phyloP scores from a whole-genome alignment of 331 rosid genomes.

The Arachis monticola region DNA sequence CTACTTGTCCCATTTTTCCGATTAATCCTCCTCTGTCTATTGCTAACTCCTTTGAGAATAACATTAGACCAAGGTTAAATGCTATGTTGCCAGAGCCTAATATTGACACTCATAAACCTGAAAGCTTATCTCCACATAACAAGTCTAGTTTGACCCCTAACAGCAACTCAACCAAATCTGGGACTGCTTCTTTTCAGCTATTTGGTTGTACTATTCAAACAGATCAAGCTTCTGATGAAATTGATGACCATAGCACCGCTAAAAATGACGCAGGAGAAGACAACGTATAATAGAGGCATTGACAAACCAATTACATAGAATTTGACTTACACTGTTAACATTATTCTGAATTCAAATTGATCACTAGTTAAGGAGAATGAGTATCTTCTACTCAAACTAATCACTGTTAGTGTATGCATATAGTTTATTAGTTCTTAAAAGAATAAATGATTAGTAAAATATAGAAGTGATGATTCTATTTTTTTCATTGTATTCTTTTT shows the following conservation, averaged over 20 bases:
- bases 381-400: too few species aligned
- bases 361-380: too few species aligned
- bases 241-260: conserved; percentile 41
- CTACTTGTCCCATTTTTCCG: conserved; percentile 46
- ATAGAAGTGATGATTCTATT: too few species aligned
- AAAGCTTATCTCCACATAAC: conserved; percentile 61
- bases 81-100: conserved; percentile 60
- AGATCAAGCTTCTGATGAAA: conserved; percentile 48
- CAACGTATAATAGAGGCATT: too few species aligned
- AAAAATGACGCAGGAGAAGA: conserved; percentile 7
- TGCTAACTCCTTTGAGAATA: conserved; percentile 50
- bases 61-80: conserved; percentile 39
- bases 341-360: too few species aligned
- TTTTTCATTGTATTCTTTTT: too few species aligned
- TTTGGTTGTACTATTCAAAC: conserved; percentile 66
- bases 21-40: conserved; percentile 39
- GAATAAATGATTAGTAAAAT: too few species aligned
- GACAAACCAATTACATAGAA: too few species aligned
- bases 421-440: too few species aligned
- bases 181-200: conserved; percentile 56
- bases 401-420: too few species aligned
- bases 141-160: conserved; percentile 51
- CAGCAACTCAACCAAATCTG: conserved; percentile 48
- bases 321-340: too few species aligned
- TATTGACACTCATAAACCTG: conserved; percentile 61